A percentile compares a stretch with the other conserved stretches of the same genome.
Evolutionary conservation across 352 stramenopile genomes (phyloP).

Genomic region (Globisporangium canariense): DNA sequence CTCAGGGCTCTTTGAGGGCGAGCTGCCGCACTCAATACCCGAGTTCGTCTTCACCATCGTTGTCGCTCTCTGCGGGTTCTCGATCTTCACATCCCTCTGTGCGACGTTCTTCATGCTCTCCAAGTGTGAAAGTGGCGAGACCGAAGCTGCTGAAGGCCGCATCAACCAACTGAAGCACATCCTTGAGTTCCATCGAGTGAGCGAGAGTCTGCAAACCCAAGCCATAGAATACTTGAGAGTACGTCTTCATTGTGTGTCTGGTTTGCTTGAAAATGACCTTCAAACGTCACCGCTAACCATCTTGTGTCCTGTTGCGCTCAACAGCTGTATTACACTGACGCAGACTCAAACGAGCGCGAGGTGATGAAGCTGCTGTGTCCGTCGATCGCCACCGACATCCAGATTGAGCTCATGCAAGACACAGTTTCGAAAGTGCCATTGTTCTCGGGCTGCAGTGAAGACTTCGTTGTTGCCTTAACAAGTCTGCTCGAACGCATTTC

Average conservation of each 20-base stretch:
- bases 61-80: constrained; percentile 66
- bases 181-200: constrained; percentile 62
- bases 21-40: constrained; percentile 37
- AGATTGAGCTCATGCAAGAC: constrained; percentile 58
- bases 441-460: constrained; percentile 50
- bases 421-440: constrained; percentile 51
- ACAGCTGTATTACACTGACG: constrained; percentile 65
- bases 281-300: background rate
- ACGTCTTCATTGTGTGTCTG: background rate
- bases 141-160: constrained; percentile 49
- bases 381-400: constrained; percentile 74
- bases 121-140: constrained; percentile 67
- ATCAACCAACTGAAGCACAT: constrained; percentile 78
- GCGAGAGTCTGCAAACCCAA: constrained; percentile 48
- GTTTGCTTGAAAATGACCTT: background rate
- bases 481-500: constrained; percentile 64
- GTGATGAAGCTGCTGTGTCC: constrained; percentile 63
- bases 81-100: constrained; percentile 64
- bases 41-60: constrained; percentile 68
- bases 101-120: constrained; percentile 80
- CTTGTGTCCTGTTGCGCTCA: constrained; percentile 1
- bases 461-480: constrained; percentile 59
- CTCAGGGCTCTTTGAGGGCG: constrained; percentile 66
- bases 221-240: constrained; percentile 67
- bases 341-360: constrained; percentile 67